Evolutionary conservation across 768 basidiomycete species (phyloP), one percentile per base, ranked within the genome.

Genomic region (Auriscalpium microsporum): DNA sequence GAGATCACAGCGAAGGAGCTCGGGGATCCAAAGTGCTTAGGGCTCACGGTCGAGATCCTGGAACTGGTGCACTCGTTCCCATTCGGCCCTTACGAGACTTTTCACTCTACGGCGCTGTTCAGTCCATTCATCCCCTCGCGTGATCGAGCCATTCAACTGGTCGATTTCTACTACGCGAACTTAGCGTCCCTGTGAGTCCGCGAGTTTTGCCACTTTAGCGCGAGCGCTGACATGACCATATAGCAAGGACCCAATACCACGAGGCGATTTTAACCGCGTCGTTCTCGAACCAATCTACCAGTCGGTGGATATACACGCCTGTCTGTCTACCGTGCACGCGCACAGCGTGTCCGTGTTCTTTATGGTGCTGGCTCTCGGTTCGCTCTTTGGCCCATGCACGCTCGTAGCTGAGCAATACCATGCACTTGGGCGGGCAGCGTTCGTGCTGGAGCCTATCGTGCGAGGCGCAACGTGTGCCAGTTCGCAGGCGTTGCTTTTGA

Each of bases 311-410:
- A 64, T 36, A 14, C 36, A 63, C 38, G 62, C 67, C 8, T 68
- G 62, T 47, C 57, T 75, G 17, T 67, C 75, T 38, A 48, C 47
- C 16, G 19, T 78, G 21, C 75, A 79, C 52, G 69, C 78, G 1
- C 77, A 82, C 53, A 66, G 70, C 35, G 71, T 83, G 36, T 71
- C 80, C 16, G 72, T 80, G 17, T 76, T 83, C 65, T 82, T 81
- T 63, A 72, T 76, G 54, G 54, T 80, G 36, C 62, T 83, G 6
- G 75, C 77, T 4, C 72, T 73, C 37, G 82, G 80, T 8, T 62
- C 69, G 14, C 62, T 78, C 8, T 77, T 75, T 56, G 78, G 4
- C 28, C 28, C 28, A 28, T 7, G 2, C 28, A 4, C 4, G 28
- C 28, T 28, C 28, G 28, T 28, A 28, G 28, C 28, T 7, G 72